Evolutionary conservation across 2,329 filamentous ascomycete species (phyloP), one percentile per base, ranked within the genome.

Genomic region (Exophiala sideris): DNA sequence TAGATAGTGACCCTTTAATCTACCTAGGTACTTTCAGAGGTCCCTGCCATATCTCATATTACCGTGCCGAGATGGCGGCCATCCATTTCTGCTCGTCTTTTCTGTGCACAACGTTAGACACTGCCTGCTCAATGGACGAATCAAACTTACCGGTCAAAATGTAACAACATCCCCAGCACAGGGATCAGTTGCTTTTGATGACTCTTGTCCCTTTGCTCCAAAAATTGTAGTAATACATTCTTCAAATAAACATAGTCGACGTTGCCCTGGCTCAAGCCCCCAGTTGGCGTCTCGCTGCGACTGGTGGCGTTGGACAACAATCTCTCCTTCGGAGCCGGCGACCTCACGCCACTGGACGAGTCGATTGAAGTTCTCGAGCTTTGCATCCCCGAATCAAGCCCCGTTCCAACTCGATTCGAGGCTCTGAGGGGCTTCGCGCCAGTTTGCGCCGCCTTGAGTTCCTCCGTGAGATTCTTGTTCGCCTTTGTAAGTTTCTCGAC

Each of bases 61-160:
- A 79, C 63, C 69, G 71, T 12, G 79, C 76, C 56, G 78, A 76
- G 45, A 95, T 85, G 2, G 87, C 90, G 14, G 85, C 81, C 71
- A 86, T 83, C 89, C 90, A 95, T 71, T 89, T 92, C 71, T 94
- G 86, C 72, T 94, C 88, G 63, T 96, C 91, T 63, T 80, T 82
- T 64, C 80, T 84, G 53, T 56, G 53, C 5, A 48, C 11, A 34
- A 14, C 24, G 41, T 64, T 48, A 52, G 61, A 65, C 14, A 11
- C 42, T 41, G 11, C 24, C n/a, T 44, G 33, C 16, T 5, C 40
- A 21, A 29, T 9, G n/a, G 2, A 35, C 11, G 5, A 14, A 38
- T n/a, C 11, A 29, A 34, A 71, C 79, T 69, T 67, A 82, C 78
- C 79, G 74, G 66, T 85, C 82, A 70, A 86, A 85, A 68, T 85